Conservation (phyloP, 345 rosid species). For the Cardiospermum halicacabum region DNA sequence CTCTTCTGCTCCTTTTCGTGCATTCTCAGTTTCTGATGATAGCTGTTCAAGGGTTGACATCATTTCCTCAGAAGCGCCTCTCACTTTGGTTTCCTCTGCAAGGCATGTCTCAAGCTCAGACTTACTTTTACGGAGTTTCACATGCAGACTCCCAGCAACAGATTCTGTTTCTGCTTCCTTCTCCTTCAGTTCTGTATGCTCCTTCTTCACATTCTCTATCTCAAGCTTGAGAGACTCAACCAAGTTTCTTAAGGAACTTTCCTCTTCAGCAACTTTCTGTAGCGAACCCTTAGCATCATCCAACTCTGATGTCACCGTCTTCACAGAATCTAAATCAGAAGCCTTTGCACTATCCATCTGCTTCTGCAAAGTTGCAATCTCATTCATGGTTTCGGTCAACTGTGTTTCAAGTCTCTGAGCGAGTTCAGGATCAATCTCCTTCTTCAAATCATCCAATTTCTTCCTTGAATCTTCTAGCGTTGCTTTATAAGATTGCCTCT, state of each 20-base stretch:
- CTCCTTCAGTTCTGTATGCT: conserved; percentile 61
- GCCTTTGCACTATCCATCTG: conserved; percentile 72
- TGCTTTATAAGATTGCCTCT: conserved; percentile 54
- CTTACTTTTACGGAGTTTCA: conserved; percentile 67
- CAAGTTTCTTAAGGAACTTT: conserved; percentile 51
- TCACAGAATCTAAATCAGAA: conserved; percentile 72
- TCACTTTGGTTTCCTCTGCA: conserved; percentile 56
- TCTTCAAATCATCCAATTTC: conserved; percentile 49
- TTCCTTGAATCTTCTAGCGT: conserved; percentile 60
- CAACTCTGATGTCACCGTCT: conserved; percentile 58
- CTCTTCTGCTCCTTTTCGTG: conserved; percentile 63
- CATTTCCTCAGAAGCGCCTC: conserved; percentile 77
- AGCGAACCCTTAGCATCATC: conserved; percentile 82
- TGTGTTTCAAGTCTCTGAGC: conserved; percentile 54
- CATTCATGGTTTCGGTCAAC: conserved; percentile 51
- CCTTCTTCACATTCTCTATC: conserved; percentile 67
- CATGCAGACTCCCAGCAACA: conserved; percentile 72
- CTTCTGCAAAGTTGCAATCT: conserved; percentile 55
- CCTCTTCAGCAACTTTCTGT: conserved; percentile 69
- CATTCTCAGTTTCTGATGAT: conserved; percentile 62
- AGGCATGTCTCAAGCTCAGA: conserved; percentile 70
- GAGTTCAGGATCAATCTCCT: conserved; percentile 68
- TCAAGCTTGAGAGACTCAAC: conserved; percentile 70
- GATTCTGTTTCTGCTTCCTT: conserved; percentile 86
- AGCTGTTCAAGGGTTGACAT: conserved; percentile 67